Percentiles rank a stretch among this genome's conserved stretches.
These are phyloP conservation scores for Verticillium nubilum DNA, from an alignment of 2,329 filamentous ascomycete genomes.

Conservation along the genomic window DNA sequence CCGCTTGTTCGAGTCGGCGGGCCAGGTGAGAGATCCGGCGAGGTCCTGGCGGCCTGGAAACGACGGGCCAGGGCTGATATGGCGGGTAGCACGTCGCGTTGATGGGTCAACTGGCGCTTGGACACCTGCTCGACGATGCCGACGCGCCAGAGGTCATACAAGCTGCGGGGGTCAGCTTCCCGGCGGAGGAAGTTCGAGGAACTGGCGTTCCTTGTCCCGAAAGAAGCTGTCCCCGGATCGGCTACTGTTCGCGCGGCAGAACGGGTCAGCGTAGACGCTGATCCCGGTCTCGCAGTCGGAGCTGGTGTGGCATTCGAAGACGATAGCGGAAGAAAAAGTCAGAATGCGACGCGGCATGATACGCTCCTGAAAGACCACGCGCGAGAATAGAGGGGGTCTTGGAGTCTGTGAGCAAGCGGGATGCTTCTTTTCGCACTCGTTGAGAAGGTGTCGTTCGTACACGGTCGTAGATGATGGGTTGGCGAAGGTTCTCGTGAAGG, in stretches of 20 bases:
- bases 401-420: not conserved
- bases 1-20: not conserved
- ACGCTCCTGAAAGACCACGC: not conserved
- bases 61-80: not conserved
- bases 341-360: not conserved
- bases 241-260: not conserved
- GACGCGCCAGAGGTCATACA: not conserved
- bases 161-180: not conserved
- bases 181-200: not conserved
- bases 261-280: not conserved
- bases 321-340: not conserved
- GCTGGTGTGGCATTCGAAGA: not conserved
- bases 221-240: not conserved
- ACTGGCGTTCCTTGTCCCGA: not conserved
- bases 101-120: not conserved
- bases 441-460: not conserved
- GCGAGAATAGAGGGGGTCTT: not conserved
- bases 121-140: not conserved
- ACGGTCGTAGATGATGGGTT: not conserved
- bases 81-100: not conserved
- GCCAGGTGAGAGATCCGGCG: not conserved
- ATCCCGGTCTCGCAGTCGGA: not conserved
- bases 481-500: not conserved
- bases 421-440: not conserved
- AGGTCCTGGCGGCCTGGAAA: not conserved